These are phyloP conservation scores for Colletotrichum shisoi DNA, from an alignment of 2,329 filamentous ascomycete species.

Conservation along the genomic window DNA sequence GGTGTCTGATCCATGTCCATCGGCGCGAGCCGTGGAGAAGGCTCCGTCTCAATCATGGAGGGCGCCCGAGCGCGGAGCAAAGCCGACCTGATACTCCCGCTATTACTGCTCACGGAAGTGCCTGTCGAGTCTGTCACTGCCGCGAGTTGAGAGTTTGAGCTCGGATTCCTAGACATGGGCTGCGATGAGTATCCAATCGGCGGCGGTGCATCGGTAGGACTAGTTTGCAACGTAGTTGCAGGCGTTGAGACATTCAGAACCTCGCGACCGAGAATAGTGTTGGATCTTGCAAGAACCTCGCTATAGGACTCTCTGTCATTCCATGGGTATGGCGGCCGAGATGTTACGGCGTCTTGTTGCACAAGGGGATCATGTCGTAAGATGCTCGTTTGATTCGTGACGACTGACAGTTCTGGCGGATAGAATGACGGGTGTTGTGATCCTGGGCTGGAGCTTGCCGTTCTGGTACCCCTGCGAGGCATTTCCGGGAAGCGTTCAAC, in stretches of 20 bases:
- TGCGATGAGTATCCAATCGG: conserved; percentile 57
- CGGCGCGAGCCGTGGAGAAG: conserved; percentile 49
- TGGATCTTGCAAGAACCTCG: conserved; percentile 25
- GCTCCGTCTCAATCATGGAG: conserved; percentile 56
- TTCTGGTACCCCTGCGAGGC: conserved; percentile 42
- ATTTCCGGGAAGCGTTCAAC: background rate
- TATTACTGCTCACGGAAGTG: conserved; percentile 40
- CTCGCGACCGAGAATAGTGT: conserved; percentile 7
- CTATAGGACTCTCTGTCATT: conserved; percentile 6
- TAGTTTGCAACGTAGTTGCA: conserved; percentile 38
- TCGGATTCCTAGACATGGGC: conserved; percentile 59
- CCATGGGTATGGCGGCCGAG: conserved; percentile 8
- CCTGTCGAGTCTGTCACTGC: conserved; percentile 16
- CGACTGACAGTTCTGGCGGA: conserved; percentile 41
- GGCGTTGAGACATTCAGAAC: conserved; percentile 42
- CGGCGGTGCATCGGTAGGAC: conserved; percentile 42
- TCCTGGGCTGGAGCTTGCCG: conserved; percentile 47
- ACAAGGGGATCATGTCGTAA: conserved; percentile 9
- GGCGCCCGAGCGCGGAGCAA: conserved; percentile 46
- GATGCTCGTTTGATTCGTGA: conserved; percentile 27
- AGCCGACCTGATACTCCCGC: conserved; percentile 39
- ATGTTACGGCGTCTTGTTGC: conserved; percentile 40
- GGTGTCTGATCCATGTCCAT: conserved; percentile 46
- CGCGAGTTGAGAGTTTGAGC: conserved; percentile 42
- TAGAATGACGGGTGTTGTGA: conserved; percentile 43